phyloP scores from a whole-genome alignment of 2,329 filamentous ascomycete genomes.

The Apiospora arundinis region DNA sequence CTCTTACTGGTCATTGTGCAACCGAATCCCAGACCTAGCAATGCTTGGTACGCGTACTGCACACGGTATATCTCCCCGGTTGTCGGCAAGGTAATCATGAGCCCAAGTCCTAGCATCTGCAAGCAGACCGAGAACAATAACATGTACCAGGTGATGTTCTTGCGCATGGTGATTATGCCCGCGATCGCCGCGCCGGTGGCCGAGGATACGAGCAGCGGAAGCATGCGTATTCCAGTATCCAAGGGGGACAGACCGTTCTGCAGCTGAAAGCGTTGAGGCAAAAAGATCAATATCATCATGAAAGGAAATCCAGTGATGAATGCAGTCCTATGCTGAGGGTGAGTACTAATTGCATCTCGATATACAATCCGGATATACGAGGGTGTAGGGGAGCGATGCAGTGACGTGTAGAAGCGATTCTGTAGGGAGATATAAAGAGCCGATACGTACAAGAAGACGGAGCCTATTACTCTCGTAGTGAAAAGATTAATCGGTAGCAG shows the following conservation, averaged over 20 bases:
- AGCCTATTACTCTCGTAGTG: background rate
- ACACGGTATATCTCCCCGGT: background rate
- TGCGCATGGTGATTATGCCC: background rate
- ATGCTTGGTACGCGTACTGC: background rate
- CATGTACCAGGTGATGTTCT: background rate
- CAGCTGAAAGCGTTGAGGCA: background rate
- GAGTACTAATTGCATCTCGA: background rate
- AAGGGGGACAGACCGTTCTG: background rate
- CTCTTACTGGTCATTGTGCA: background rate
- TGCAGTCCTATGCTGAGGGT: background rate
- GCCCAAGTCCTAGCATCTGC: background rate
- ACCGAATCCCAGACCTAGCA: background rate
- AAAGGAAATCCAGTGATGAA: background rate
- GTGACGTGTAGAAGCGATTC: background rate
- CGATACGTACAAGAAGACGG: background rate
- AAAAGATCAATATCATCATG: background rate
- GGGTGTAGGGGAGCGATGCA: background rate
- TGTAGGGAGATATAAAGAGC: too few relatives aligned
- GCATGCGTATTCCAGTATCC: background rate
- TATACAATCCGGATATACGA: background rate
- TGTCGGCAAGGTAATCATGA: background rate
- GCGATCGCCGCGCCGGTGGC: background rate
- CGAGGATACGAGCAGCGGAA: background rate
- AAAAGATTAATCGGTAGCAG: background rate
- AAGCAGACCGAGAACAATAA: background rate